phyloP scores from a whole-genome alignment of 495 filamentous ascomycete species.

The Lasiosphaeris hirsuta region DNA sequence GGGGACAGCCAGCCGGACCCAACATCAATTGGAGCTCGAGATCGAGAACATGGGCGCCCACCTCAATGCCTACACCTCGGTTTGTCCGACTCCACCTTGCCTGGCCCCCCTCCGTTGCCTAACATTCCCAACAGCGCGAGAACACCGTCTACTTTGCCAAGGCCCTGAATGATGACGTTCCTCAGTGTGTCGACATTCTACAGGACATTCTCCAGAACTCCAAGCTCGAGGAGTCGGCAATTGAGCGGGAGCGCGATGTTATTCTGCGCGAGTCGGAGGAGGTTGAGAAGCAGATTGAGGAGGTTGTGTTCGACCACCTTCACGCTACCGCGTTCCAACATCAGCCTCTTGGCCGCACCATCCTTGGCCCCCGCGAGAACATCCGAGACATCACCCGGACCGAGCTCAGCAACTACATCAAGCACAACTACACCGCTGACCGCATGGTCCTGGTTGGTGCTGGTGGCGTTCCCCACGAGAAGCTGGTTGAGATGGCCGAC shows the following conservation, averaged over 20 bases:
- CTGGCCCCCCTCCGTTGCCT: constrained; percentile 33
- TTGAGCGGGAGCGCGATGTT: constrained; percentile 96
- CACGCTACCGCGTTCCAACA: constrained; percentile 96
- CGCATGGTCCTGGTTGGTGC: constrained; percentile 98
- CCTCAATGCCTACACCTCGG: constrained; percentile 99
- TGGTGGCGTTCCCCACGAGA: constrained; percentile 87
- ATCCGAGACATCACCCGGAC: constrained; percentile 90
- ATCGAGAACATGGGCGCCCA: constrained; percentile 99
- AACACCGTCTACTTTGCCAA: constrained; percentile 99
- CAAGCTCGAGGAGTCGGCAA: constrained; percentile 86
- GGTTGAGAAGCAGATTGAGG: constrained; percentile 98
- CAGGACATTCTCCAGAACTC: constrained; percentile 99
- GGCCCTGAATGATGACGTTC: constrained; percentile 95
- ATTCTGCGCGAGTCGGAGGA: constrained; percentile 99
- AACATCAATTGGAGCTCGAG: constrained; percentile 96
- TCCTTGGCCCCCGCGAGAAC: constrained; percentile 96
- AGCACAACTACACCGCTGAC: constrained; percentile 98
- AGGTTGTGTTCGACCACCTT: constrained; percentile 98
- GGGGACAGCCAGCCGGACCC: constrained; percentile 90
- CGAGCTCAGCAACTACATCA: constrained; percentile 93
- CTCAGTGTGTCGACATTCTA: constrained; percentile 93
- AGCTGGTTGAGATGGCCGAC: constrained; percentile 93
- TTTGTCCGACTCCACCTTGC: constrained; percentile 48
- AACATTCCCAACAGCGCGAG: constrained; percentile 64
- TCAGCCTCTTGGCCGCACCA: constrained; percentile 95